These are phyloP conservation scores for Hygrophila difformis DNA, from an alignment of 257 asterid genomes.

Conservation along the genomic window DNA sequence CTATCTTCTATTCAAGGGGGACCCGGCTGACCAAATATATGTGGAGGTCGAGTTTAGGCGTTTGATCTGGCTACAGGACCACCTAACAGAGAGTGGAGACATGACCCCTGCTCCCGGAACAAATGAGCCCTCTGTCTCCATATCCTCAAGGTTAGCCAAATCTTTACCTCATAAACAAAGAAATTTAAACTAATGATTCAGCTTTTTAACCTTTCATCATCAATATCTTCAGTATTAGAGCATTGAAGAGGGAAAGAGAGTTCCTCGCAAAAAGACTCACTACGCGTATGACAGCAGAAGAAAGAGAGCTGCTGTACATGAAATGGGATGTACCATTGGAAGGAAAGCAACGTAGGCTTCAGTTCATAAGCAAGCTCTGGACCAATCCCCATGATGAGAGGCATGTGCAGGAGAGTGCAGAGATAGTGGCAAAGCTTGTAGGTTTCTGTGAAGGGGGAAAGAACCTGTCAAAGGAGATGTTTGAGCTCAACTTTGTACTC, in stretches of 20 bases:
- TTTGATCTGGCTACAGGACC: conserved; percentile 83
- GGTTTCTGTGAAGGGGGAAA: conserved; percentile 50
- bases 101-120: no score
- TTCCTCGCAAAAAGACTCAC: conserved; percentile 75
- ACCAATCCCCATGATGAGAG: conserved; percentile 53
- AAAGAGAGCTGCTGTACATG: conserved; percentile 65
- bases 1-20: conserved; percentile 81
- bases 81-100: conserved; percentile 28
- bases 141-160: conserved; percentile 90
- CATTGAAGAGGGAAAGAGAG: conserved; percentile 80
- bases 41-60: conserved; percentile 92
- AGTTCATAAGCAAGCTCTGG: conserved; percentile 81
- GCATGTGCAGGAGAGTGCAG: conserved; percentile 79
- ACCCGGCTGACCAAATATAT: conserved; percentile 82
- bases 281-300: conserved; percentile 64
- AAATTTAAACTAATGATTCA: no score
- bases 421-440: conserved; percentile 81
- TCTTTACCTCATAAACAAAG: no score
- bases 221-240: conserved; percentile 39
- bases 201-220: no score
- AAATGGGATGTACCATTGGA: conserved; percentile 89
- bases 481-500: conserved; percentile 76
- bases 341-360: conserved; percentile 75
- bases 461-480: conserved; percentile 81
- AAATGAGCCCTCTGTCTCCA: conserved; percentile 9